Conservation (phyloP, 2,329 filamentous ascomycete species). For the Ceratocystis papillata region DNA sequence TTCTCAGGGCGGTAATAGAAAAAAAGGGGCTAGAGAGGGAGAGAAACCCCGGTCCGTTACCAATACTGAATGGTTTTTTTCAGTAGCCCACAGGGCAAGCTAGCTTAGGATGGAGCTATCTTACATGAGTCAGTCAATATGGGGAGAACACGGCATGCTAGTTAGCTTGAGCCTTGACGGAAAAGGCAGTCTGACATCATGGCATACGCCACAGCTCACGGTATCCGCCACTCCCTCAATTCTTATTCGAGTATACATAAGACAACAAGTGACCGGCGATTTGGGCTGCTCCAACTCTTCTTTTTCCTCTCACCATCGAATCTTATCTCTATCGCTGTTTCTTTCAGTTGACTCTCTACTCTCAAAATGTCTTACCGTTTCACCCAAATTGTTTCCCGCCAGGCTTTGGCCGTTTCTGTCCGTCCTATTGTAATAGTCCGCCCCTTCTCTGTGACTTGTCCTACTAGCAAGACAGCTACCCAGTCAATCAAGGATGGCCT, state of each 20-base stretch:
- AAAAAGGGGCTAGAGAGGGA: neutral
- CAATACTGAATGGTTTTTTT: neutral
- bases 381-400: constrained; percentile 33
- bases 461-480: constrained; percentile 39
- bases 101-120: neutral
- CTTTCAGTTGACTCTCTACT: neutral
- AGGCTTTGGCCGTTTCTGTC: constrained; percentile 30
- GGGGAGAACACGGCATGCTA: neutral
- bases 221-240: neutral
- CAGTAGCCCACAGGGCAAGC: neutral
- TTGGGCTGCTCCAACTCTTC: neutral
- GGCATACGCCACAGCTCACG: constrained; percentile 14
- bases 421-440: constrained; percentile 31
- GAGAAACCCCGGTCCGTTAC: neutral
- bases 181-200: constrained; percentile 19
- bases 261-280: neutral
- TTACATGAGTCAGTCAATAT: constrained; percentile 1
- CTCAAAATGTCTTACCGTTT: constrained; percentile 21
- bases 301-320: neutral
- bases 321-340: neutral
- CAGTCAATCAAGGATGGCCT: constrained; percentile 49
- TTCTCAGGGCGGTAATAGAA: constrained; percentile 43
- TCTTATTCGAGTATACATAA: neutral
- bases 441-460: constrained; percentile 41
- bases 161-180: neutral